A percentile compares a stretch with the other conserved stretches of the same genome.
Evolutionary conservation across 1,139 yeast species (phyloP).

Genomic region (Kurtzmaniella quercitrusa): DNA sequence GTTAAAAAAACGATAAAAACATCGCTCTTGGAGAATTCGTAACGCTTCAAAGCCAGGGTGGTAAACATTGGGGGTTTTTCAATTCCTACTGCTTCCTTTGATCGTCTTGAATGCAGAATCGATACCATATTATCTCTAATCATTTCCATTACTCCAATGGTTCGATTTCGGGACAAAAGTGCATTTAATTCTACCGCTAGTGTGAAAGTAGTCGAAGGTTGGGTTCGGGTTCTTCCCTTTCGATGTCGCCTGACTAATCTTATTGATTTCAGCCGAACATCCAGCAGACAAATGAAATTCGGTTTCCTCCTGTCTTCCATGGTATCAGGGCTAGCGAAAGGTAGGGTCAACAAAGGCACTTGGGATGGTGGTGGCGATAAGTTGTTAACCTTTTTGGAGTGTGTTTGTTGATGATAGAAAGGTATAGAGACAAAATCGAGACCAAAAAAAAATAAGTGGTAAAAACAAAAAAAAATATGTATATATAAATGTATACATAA

Average conservation of each 20-base stretch:
- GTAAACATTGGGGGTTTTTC: not conserved
- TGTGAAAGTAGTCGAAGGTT: conserved; percentile 20
- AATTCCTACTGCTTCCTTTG: not conserved
- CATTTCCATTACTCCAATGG: conserved; percentile 28
- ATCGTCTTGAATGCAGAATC: conserved; percentile 21
- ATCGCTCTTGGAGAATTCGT: conserved; percentile 16
- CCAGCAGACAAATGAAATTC: conserved; percentile 37
- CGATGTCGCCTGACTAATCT: not conserved
- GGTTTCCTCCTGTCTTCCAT: conserved; percentile 30
- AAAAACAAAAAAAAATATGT: not conserved
- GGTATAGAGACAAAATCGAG: not conserved
- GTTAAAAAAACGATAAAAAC: conserved; percentile 31
- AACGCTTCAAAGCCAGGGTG: conserved; percentile 7
- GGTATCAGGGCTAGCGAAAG: not conserved
- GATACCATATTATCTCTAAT: conserved; percentile 32
- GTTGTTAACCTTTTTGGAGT: not conserved
- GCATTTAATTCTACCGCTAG: conserved; percentile 30
- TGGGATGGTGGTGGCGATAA: too few relatives aligned
- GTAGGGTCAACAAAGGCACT: too few relatives aligned
- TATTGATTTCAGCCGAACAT: conserved; percentile 23
- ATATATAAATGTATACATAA: too few relatives aligned
- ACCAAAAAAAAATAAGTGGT: not conserved
- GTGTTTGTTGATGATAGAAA: not conserved
- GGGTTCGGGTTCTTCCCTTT: not conserved
- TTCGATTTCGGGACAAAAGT: conserved; percentile 26